These are phyloP conservation scores for Coniochaeta ligniaria DNA, from an alignment of 2,329 filamentous ascomycete genomes.

Conservation along the genomic window DNA sequence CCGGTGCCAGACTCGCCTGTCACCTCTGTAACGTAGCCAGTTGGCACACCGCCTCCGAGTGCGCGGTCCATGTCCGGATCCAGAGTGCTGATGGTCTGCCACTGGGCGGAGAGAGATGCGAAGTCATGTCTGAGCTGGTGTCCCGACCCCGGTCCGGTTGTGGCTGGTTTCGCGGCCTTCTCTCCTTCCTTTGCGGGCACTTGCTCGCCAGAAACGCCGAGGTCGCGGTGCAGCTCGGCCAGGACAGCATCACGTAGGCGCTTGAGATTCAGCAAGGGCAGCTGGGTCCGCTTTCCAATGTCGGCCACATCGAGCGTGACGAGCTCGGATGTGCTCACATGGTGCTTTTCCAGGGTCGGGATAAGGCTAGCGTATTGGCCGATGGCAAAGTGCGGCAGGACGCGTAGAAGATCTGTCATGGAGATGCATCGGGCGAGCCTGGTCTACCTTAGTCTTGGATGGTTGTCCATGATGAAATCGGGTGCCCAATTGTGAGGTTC, in stretches of 20 bases:
- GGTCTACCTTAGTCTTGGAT: slow-evolving; percentile 1
- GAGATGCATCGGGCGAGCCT: slow-evolving; percentile 8
- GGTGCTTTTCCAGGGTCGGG: slow-evolving; percentile 69
- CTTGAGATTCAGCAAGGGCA: slow-evolving; percentile 75
- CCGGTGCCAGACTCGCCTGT: slow-evolving; percentile 90
- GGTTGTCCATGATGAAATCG: slow-evolving; percentile 8
- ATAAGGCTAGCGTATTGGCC: slow-evolving; percentile 67
- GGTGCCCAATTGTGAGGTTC: background rate
- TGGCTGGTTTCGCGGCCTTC: slow-evolving; percentile 1
- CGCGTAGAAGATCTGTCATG: slow-evolving; percentile 82
- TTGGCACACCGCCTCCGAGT: slow-evolving; percentile 75
- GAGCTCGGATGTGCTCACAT: slow-evolving; percentile 74
- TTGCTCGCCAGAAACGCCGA: slow-evolving; percentile 23
- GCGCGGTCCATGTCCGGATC: slow-evolving; percentile 61
- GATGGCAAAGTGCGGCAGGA: slow-evolving; percentile 73
- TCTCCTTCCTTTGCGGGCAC: background rate
- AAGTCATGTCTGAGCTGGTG: slow-evolving; percentile 23
- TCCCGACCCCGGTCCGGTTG: background rate
- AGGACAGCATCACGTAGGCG: slow-evolving; percentile 63
- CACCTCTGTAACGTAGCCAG: slow-evolving; percentile 79
- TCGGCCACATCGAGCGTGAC: slow-evolving; percentile 76
- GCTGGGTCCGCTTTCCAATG: slow-evolving; percentile 76
- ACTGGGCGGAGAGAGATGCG: slow-evolving; percentile 29
- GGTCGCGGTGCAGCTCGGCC: slow-evolving; percentile 57
- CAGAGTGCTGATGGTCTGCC: slow-evolving; percentile 69